Evolutionary conservation across 2,329 filamentous ascomycete species (phyloP), one percentile per base, ranked within the genome.

Genomic region (Talaromyces pinophilus): DNA sequence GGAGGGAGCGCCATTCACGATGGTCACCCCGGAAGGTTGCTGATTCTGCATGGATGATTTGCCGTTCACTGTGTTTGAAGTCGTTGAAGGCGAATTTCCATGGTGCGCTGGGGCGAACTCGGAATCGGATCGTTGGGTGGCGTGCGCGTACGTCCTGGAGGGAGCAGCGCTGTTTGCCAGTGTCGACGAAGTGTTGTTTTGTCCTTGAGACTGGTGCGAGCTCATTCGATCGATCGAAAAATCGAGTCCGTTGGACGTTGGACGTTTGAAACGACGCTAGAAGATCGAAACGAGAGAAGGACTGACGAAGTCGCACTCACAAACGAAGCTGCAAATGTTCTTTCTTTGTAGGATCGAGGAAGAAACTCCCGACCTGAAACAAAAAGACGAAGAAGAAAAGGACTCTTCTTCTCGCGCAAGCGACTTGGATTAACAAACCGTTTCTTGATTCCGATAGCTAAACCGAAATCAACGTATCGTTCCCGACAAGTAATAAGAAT

Each of bases 21-120:
- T 85, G 75, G 84, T 84, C 66, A 88, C 85, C 71, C 83, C 82
- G 69, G 76, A 71, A 50, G 74, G 71, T 63, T 75, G 71, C 33
- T 71, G 64, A 70, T 77, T 72, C 70, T 72, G 90, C 79, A 88
- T 84, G 71, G 64, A 64, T 60, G 85, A 83, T 82, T 90, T 91
- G 86, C 92, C 92, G 86, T 96, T 97, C 86, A 96, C 87, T 67
- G 54, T 59, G 46, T 54, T 59, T 79, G 91, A 87, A 84, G 92
- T 89, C 74, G 87, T 86, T 74, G 89, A 87, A 77, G 87, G 84
- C 78, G 86, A 80, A 75, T 87, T 86, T 80, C 83, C 84, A 85
- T 85, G 80, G 76, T 82, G 79, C 75, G 82, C 80, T 76, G 81
- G 79, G 74, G 78, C 75, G 71, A 78, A 81, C 78, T 82, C 82